Conservation (phyloP, 2,329 filamentous ascomycete species). For the Colletotrichum horii region DNA sequence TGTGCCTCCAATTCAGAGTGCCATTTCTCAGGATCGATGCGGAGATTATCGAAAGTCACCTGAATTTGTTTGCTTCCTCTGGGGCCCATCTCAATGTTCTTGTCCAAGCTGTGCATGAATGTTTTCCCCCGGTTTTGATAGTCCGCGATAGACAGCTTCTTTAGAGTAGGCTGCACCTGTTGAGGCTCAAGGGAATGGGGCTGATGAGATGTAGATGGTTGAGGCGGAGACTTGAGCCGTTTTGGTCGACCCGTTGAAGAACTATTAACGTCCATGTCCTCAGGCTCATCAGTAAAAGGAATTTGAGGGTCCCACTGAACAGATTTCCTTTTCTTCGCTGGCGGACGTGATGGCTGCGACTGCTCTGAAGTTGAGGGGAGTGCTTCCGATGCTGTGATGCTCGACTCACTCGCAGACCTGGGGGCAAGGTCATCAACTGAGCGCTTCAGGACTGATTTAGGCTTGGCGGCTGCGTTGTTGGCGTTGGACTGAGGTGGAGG, state of each 20-base stretch:
- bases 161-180: background rate
- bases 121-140: slow-evolving; percentile 3
- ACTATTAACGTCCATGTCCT: slow-evolving; percentile 22
- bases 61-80: background rate
- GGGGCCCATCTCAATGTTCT: slow-evolving; percentile 9
- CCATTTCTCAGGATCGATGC: slow-evolving; percentile 26
- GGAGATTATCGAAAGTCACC: slow-evolving; percentile 18
- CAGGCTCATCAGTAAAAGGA: slow-evolving; percentile 31
- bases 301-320: slow-evolving; percentile 32
- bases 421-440: background rate
- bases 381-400: background rate
- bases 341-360: background rate
- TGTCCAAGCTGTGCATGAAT: background rate
- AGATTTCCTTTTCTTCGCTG: slow-evolving; percentile 28
- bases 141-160: slow-evolving; percentile 9
- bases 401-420: slow-evolving; percentile 7
- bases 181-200: background rate
- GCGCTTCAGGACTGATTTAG: slow-evolving; percentile 4
- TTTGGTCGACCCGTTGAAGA: background rate
- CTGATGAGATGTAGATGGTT: background rate
- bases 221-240: slow-evolving; percentile 8
- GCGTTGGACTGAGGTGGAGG: background rate
- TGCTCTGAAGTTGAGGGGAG: background rate
- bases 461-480: background rate
- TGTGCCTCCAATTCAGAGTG: slow-evolving; percentile 28